Conservation (phyloP, 768 basidiomycete species). For the Boletus sensibilis region DNA sequence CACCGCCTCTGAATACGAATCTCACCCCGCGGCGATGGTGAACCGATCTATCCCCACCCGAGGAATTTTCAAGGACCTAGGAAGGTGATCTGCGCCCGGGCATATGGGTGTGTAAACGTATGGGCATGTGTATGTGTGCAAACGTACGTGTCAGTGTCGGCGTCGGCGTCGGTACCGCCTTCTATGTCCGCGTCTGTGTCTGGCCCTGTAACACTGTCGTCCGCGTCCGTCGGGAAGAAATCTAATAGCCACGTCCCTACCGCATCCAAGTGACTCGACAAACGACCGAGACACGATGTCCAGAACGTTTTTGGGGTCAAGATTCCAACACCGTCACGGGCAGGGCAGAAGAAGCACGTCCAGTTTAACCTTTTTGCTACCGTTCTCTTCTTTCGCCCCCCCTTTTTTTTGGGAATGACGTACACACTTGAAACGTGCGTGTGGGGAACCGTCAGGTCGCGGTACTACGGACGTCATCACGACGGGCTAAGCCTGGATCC, state of each 20-base stretch:
- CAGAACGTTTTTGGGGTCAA: not conserved
- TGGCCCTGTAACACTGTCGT: not conserved
- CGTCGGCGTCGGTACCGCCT: too few species aligned
- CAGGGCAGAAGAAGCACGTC: not conserved
- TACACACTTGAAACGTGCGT: not conserved
- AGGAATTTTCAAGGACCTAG: not conserved
- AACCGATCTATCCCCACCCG: not conserved
- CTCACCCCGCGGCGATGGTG: not conserved
- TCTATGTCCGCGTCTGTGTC: not conserved
- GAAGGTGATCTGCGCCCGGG: not conserved
- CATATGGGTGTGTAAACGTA: not conserved
- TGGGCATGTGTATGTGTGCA: too few species aligned
- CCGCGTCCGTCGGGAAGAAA: not conserved
- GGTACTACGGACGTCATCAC: not conserved
- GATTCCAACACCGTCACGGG: too few species aligned
- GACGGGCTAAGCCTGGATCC: not conserved
- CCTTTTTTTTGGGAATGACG: not conserved
- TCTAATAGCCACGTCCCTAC: not conserved
- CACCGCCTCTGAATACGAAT: not conserved
- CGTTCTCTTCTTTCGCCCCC: not conserved
- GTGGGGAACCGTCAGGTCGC: not conserved
- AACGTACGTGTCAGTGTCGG: not conserved
- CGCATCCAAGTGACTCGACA: not conserved
- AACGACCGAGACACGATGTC: too few species aligned
- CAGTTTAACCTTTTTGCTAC: constrained; percentile 9